Percentiles rank a stretch among this genome's conserved stretches.
Evolutionary conservation across 2,329 filamentous ascomycete genomes (phyloP).

Genomic region (Podosphaera leucotricha): DNA sequence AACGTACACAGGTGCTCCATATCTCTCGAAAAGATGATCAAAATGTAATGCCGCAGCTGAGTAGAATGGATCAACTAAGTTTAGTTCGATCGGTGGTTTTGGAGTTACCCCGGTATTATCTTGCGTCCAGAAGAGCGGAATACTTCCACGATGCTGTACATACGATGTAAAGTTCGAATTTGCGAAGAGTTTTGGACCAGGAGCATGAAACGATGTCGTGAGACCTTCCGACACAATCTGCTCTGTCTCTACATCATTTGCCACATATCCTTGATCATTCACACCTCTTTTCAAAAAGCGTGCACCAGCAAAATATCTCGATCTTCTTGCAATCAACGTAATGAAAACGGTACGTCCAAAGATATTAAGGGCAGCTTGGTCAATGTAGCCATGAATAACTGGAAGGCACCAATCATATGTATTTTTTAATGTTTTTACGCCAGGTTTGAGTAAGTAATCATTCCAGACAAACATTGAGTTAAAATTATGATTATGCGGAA

Average conservation of each 20-base stretch:
- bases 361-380: conserved; percentile 65
- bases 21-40: conserved; percentile 78
- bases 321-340: conserved; percentile 78
- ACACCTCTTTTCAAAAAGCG: conserved; percentile 84
- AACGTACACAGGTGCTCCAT: conserved; percentile 77
- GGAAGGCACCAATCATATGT: conserved; percentile 91
- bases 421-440: conserved; percentile 43
- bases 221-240: conserved; percentile 90
- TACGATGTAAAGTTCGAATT: conserved; percentile 90
- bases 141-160: conserved; percentile 88
- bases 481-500: conserved; percentile 37
- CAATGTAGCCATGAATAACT: conserved; percentile 87
- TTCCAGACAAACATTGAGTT: conserved; percentile 99
- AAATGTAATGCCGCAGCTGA: conserved; percentile 84
- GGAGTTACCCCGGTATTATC: conserved; percentile 87
- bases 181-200: conserved; percentile 62
- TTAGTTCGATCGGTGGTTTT: conserved; percentile 87
- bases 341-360: conserved; percentile 81
- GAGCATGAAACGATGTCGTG: conserved; percentile 86
- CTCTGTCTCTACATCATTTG: conserved; percentile 96
- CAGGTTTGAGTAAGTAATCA: conserved; percentile 62
- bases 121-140: conserved; percentile 92
- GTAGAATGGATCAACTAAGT: conserved; percentile 91
- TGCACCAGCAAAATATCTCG: conserved; percentile 80
- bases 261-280: conserved; percentile 82